A percentile compares a stretch with the other conserved stretches of the same genome.
phyloP scores from a whole-genome alignment of 2,329 filamentous ascomycete species.

The Colletotrichum sp. region DNA sequence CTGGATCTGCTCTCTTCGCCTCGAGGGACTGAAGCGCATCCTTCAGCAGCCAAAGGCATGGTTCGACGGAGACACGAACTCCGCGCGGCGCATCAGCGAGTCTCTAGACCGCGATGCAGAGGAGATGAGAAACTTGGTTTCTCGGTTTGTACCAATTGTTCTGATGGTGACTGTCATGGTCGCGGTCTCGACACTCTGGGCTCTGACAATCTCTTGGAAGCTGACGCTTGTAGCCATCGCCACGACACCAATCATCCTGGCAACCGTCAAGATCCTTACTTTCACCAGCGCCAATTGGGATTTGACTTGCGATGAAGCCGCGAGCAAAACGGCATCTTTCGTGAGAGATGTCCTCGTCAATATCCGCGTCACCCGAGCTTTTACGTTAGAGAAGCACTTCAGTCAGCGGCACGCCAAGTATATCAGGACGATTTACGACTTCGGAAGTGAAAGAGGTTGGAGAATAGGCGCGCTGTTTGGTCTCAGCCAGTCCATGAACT shows the following conservation, averaged over 20 bases:
- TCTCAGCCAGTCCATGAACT: slow-evolving; percentile 73
- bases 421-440: slow-evolving; percentile 54
- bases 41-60: slow-evolving; percentile 79
- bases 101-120: slow-evolving; percentile 83
- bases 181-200: slow-evolving; percentile 74
- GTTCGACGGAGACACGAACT: slow-evolving; percentile 76
- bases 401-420: slow-evolving; percentile 63
- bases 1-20: slow-evolving; percentile 78
- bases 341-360: slow-evolving; percentile 80
- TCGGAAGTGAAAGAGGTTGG: slow-evolving; percentile 70
- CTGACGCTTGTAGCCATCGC: slow-evolving; percentile 79
- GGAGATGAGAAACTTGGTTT: slow-evolving; percentile 84
- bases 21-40: slow-evolving; percentile 70
- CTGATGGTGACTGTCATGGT: slow-evolving; percentile 73
- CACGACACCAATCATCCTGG: slow-evolving; percentile 70
- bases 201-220: slow-evolving; percentile 77
- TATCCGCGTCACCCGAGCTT: slow-evolving; percentile 77
- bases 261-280: slow-evolving; percentile 69
- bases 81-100: slow-evolving; percentile 67
- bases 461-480: slow-evolving; percentile 78
- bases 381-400: slow-evolving; percentile 79
- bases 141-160: slow-evolving; percentile 75
- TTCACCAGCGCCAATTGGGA: slow-evolving; percentile 76
- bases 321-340: slow-evolving; percentile 63
- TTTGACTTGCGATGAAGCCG: slow-evolving; percentile 65